phyloP scores from a whole-genome alignment of 2,329 filamentous ascomycete species.

The Leptographium lundbergii region DNA sequence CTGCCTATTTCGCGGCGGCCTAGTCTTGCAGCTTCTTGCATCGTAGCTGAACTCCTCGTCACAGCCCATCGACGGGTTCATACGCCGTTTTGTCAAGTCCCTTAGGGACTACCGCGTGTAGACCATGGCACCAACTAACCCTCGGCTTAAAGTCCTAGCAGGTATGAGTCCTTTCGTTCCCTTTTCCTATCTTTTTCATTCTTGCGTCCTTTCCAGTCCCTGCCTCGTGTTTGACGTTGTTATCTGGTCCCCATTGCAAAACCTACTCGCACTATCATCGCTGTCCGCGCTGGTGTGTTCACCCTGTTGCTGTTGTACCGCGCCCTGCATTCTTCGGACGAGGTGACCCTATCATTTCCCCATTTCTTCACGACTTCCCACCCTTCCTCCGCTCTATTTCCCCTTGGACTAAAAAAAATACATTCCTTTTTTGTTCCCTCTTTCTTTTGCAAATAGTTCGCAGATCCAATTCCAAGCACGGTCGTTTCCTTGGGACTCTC shows the following conservation, averaged over 20 bases:
- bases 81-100: not conserved
- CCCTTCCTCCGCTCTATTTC: not conserved
- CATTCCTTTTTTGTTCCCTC: not conserved
- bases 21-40: not conserved
- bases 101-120: not conserved
- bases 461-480: not conserved
- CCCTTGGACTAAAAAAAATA: not conserved
- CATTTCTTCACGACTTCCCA: not conserved
- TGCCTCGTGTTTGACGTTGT: not conserved
- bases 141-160: constrained; percentile 48
- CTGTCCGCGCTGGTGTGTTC: not conserved
- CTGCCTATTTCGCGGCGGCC: not conserved
- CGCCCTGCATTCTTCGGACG: constrained; percentile 1
- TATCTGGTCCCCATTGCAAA: not conserved
- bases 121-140: constrained; percentile 45
- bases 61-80: not conserved
- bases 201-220: not conserved
- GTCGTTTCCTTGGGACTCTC: not conserved
- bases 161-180: constrained; percentile 30
- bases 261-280: not conserved
- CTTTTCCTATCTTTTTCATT: constrained; percentile 2
- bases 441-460: not conserved
- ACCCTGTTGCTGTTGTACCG: not conserved
- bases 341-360: constrained; percentile 1
- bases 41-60: not conserved